These are phyloP conservation scores for Podospora fimiseda DNA, from an alignment of 495 filamentous ascomycete species.

Conservation along the genomic window DNA sequence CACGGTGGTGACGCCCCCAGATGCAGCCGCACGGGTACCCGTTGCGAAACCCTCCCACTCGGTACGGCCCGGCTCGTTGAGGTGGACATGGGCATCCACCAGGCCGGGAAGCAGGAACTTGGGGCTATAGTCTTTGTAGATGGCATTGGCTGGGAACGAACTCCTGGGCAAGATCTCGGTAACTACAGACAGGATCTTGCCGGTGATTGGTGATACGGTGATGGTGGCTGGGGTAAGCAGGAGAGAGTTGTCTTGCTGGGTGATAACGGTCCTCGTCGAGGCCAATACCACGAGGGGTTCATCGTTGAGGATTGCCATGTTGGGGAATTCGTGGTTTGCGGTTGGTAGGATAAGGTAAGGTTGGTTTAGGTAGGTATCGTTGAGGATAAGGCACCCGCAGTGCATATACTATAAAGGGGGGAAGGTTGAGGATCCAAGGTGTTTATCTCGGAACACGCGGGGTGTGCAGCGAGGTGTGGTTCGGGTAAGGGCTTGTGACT, in stretches of 20 bases:
- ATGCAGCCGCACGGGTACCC: slow-evolving; percentile 87
- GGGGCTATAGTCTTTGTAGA: slow-evolving; percentile 82
- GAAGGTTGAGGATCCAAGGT: not conserved
- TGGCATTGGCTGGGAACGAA: slow-evolving; percentile 63
- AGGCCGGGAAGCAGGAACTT: slow-evolving; percentile 82
- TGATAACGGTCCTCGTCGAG: slow-evolving; percentile 77
- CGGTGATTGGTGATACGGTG: slow-evolving; percentile 66
- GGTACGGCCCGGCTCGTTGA: slow-evolving; percentile 94
- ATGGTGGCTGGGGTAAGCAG: slow-evolving; percentile 61
- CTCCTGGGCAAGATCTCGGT: slow-evolving; percentile 62
- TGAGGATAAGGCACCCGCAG: not conserved
- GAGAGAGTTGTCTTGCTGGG: slow-evolving; percentile 51
- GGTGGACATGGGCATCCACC: slow-evolving; percentile 95
- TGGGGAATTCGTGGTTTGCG: slow-evolving; percentile 6
- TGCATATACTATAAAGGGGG: not conserved
- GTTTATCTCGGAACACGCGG: not conserved
- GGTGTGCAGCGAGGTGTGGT: not conserved
- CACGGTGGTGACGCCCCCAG: slow-evolving; percentile 95
- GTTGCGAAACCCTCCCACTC: slow-evolving; percentile 99
- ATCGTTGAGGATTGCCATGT: slow-evolving; percentile 8
- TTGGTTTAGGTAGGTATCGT: not conserved
- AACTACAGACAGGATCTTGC: slow-evolving; percentile 78
- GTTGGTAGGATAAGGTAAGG: not conserved
- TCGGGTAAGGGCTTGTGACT: not conserved
- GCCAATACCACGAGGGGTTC: slow-evolving; percentile 56